phyloP scores from a whole-genome alignment of 2,329 filamentous ascomycete species.

The Elsinoe ampelina region DNA sequence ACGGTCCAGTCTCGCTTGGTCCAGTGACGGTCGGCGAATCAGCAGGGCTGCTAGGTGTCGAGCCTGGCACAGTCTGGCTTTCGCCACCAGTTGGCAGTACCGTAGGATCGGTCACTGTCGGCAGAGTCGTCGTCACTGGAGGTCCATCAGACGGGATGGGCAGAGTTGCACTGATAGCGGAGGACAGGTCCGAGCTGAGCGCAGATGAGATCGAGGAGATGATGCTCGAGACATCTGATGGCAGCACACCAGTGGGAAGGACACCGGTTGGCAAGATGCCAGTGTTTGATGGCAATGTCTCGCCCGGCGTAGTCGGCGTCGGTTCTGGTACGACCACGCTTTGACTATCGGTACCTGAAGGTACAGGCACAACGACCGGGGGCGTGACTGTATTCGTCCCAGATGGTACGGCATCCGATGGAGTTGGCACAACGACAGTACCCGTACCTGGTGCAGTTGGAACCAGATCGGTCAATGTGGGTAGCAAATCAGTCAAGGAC shows the following conservation, averaged over 20 bases:
- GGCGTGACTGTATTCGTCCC: background rate
- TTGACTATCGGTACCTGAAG: background rate
- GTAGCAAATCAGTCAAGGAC: background rate
- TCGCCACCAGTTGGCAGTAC: background rate
- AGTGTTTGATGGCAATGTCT: background rate
- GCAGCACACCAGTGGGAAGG: background rate
- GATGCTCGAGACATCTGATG: background rate
- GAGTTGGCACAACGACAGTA: background rate
- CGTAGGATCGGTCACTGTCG: background rate
- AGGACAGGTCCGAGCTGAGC: conserved; percentile 1
- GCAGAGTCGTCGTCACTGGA: background rate
- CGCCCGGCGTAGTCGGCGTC: background rate
- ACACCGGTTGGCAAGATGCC: background rate
- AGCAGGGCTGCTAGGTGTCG: conserved; percentile 2
- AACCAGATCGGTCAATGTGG: background rate
- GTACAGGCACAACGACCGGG: conserved; percentile 3
- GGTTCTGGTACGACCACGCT: background rate
- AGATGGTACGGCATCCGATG: background rate
- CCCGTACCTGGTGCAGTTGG: background rate
- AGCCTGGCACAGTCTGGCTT: background rate
- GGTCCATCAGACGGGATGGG: conserved; percentile 2
- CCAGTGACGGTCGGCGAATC: background rate
- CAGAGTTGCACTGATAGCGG: background rate
- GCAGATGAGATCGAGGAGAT: conserved; percentile 1
- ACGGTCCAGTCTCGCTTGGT: background rate